Conservation (phyloP, 1,284 basidiomycete species). For the Chondrostereum purpureum region DNA sequence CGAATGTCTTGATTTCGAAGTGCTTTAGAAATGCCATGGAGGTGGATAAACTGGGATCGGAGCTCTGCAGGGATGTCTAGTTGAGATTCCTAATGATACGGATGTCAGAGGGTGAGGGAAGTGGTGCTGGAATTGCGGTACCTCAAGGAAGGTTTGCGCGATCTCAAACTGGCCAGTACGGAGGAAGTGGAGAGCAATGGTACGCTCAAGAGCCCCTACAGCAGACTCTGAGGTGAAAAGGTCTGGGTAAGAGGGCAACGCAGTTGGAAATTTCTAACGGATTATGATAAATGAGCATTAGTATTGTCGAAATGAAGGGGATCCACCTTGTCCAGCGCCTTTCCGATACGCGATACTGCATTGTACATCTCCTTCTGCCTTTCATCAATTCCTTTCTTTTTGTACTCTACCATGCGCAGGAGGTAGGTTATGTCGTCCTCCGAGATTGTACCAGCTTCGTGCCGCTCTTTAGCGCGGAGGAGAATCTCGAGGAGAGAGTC, state of each 20-base stretch:
- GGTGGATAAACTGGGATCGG: slow-evolving; percentile 57
- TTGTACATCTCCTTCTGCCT: slow-evolving; percentile 83
- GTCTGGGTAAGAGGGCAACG: slow-evolving; percentile 62
- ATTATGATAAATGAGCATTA: slow-evolving; percentile 1
- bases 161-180: slow-evolving; percentile 75
- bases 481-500: slow-evolving; percentile 63
- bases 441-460: slow-evolving; percentile 47
- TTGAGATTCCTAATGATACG: slow-evolving; percentile 64
- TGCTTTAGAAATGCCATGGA: slow-evolving; percentile 70
- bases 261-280: slow-evolving; percentile 62
- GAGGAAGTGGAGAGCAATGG: slow-evolving; percentile 72
- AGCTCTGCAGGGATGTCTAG: slow-evolving; percentile 54
- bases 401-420: slow-evolving; percentile 53
- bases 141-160: slow-evolving; percentile 67
- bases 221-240: slow-evolving; percentile 62
- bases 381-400: slow-evolving; percentile 82
- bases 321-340: slow-evolving; percentile 80
- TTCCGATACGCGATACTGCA: slow-evolving; percentile 71
- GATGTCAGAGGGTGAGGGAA: slow-evolving; percentile 5
- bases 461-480: slow-evolving; percentile 47
- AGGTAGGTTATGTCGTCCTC: slow-evolving; percentile 50
- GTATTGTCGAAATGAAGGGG: neutral
- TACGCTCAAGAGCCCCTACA: slow-evolving; percentile 58
- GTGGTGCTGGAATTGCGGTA: slow-evolving; percentile 24
- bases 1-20: slow-evolving; percentile 61